Percentiles rank a stretch among this genome's conserved stretches.
Conservation (phyloP, 352 stramenopile genomes). For the Phytophthora macrochlamydospora region DNA sequence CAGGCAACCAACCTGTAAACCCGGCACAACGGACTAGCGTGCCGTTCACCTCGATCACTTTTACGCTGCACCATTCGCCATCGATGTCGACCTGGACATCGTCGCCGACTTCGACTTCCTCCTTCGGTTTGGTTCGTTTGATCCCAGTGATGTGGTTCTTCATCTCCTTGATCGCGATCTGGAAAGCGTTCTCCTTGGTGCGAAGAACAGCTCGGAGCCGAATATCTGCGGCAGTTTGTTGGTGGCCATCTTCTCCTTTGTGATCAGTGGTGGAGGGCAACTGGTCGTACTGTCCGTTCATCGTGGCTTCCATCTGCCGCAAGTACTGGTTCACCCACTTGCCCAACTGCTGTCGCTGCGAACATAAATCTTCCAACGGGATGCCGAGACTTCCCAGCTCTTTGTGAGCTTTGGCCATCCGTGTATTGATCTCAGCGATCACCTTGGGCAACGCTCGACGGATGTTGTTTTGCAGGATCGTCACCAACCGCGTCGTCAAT, state of each 20-base stretch:
- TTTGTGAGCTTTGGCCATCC: no score
- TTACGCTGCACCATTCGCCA: slow-evolving; percentile 8
- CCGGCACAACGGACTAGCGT: slow-evolving; percentile 4
- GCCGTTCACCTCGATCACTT: slow-evolving; percentile 14
- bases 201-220: slow-evolving; percentile 37
- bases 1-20: background rate
- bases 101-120: slow-evolving; percentile 27
- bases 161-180: background rate
- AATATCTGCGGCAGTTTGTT: background rate
- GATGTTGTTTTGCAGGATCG: no score
- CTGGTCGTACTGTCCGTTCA: background rate
- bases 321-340: no score
- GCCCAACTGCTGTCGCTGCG: no score
- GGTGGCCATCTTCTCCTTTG: background rate
- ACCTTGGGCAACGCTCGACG: background rate
- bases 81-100: slow-evolving; percentile 17
- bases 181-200: slow-evolving; percentile 31
- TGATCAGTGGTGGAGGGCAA: no score
- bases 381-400: no score
- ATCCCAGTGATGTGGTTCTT: slow-evolving; percentile 15
- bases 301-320: no score
- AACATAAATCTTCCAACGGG: no score
- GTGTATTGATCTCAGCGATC: no score
- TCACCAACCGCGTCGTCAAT: no score
- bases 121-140: slow-evolving; percentile 1